phyloP scores from a whole-genome alignment of 768 basidiomycete species.

The Leccinum aurantiacum region DNA sequence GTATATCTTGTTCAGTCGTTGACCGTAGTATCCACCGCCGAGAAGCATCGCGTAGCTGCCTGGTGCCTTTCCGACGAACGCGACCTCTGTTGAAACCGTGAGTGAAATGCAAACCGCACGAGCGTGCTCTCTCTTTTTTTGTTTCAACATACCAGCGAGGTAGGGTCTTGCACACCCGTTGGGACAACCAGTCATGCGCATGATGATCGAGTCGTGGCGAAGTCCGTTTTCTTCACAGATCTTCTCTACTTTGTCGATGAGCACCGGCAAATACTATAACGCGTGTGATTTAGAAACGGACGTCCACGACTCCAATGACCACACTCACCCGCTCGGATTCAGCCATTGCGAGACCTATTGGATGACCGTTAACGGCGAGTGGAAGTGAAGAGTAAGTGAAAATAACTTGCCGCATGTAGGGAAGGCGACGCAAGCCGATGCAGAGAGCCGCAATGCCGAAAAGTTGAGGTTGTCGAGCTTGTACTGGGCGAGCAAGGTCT shows the following conservation, averaged over 20 bases:
- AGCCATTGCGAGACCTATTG: slow-evolving; percentile 69
- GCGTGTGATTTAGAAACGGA: slow-evolving; percentile 39
- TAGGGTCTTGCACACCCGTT: slow-evolving; percentile 95
- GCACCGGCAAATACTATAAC: slow-evolving; percentile 80
- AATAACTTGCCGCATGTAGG: slow-evolving; percentile 75
- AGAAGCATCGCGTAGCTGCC: slow-evolving; percentile 93
- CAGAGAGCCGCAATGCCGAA: slow-evolving; percentile 78
- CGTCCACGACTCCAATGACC: not conserved
- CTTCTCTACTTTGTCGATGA: slow-evolving; percentile 93
- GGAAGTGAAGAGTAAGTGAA: not conserved
- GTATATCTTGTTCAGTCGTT: slow-evolving; percentile 93
- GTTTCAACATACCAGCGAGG: slow-evolving; percentile 62
- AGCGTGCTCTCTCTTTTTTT: not conserved
- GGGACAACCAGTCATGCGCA: slow-evolving; percentile 99
- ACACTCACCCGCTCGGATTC: slow-evolving; percentile 64
- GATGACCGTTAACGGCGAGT: not conserved
- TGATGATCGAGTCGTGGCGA: slow-evolving; percentile 91
- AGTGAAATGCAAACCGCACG: not conserved
- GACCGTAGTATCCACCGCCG: slow-evolving; percentile 93
- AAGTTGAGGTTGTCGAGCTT: slow-evolving; percentile 85
- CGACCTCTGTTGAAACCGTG: slow-evolving; percentile 62
- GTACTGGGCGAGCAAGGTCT: slow-evolving; percentile 76
- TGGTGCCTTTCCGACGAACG: slow-evolving; percentile 95
- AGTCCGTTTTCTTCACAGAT: slow-evolving; percentile 93
- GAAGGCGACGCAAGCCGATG: slow-evolving; percentile 96